phyloP scores from a whole-genome alignment of 2,329 filamentous ascomycete species.

The Trichoderma lentiforme region DNA sequence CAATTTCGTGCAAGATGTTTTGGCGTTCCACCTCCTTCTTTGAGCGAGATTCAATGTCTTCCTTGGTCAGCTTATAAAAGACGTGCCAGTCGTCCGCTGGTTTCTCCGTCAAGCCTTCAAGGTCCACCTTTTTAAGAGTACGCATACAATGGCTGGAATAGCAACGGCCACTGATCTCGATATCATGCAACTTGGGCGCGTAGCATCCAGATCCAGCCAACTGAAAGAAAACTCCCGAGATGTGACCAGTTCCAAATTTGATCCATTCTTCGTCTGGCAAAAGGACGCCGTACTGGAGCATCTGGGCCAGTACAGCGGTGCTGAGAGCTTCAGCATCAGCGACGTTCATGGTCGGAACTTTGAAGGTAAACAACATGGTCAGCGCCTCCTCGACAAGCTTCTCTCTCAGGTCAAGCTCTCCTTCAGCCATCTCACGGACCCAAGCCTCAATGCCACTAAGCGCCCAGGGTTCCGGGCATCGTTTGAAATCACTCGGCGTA shows the following conservation, averaged over 20 bases:
- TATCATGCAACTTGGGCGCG: conserved; percentile 74
- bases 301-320: conserved; percentile 70
- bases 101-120: conserved; percentile 71
- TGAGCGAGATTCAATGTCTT: conserved; percentile 65
- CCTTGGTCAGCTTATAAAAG: conserved; percentile 80
- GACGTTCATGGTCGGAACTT: conserved; percentile 97
- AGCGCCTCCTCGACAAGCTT: conserved; percentile 84
- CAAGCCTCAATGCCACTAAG: conserved; percentile 82
- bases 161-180: conserved; percentile 69
- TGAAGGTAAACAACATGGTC: conserved; percentile 84
- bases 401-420: conserved; percentile 81
- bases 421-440: conserved; percentile 86
- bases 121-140: conserved; percentile 89
- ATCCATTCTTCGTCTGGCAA: conserved; percentile 96
- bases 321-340: conserved; percentile 90
- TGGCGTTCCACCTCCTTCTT: conserved; percentile 91
- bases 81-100: conserved; percentile 78
- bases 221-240: conserved; percentile 91
- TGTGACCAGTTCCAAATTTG: conserved; percentile 75
- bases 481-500: conserved; percentile 74
- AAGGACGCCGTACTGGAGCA: conserved; percentile 75
- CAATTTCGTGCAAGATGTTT: conserved; percentile 92
- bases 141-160: conserved; percentile 93
- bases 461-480: conserved; percentile 88
- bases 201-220: conserved; percentile 91